These are phyloP conservation scores for Rachicladosporium sp. DNA, from an alignment of 2,329 filamentous ascomycete genomes.

Conservation along the genomic window DNA sequence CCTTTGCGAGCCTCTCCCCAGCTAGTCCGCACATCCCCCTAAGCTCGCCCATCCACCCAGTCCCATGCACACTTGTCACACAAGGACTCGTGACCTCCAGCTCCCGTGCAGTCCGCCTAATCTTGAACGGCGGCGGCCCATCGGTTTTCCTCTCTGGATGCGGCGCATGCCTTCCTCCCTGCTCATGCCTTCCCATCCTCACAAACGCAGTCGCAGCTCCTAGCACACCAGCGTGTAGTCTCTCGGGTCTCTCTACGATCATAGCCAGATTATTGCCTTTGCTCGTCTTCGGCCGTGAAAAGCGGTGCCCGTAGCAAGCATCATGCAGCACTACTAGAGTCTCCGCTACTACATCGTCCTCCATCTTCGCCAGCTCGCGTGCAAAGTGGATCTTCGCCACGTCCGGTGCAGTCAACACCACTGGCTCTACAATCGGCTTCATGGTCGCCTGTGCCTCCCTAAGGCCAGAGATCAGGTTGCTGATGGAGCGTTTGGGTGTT, in stretches of 20 bases:
- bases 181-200: conserved; percentile 69
- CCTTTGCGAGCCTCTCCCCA: conserved; percentile 62
- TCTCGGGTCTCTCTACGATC: conserved; percentile 88
- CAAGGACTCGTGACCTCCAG: conserved; percentile 60
- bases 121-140: conserved; percentile 58
- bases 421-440: conserved; percentile 22
- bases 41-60: conserved; percentile 87
- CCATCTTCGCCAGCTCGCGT: conserved; percentile 53
- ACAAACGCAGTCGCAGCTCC: conserved; percentile 83
- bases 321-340: conserved; percentile 84
- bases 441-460: conserved; percentile 21
- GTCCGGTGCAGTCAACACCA: conserved; percentile 18
- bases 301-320: conserved; percentile 88
- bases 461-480: conserved; percentile 20
- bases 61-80: conserved; percentile 84
- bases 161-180: conserved; percentile 55
- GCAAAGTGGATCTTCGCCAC: conserved; percentile 46
- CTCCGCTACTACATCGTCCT: conserved; percentile 31
- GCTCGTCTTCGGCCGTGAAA: conserved; percentile 66
- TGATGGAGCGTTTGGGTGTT: conserved; percentile 23
- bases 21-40: conserved; percentile 73
- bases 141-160: conserved; percentile 47
- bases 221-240: conserved; percentile 70
- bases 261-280: conserved; percentile 53
- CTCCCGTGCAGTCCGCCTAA: conserved; percentile 64